A percentile compares a stretch with the other conserved stretches of the same genome.
phyloP scores from a whole-genome alignment of 495 filamentous ascomycete species.

The Penicillium lagena region DNA sequence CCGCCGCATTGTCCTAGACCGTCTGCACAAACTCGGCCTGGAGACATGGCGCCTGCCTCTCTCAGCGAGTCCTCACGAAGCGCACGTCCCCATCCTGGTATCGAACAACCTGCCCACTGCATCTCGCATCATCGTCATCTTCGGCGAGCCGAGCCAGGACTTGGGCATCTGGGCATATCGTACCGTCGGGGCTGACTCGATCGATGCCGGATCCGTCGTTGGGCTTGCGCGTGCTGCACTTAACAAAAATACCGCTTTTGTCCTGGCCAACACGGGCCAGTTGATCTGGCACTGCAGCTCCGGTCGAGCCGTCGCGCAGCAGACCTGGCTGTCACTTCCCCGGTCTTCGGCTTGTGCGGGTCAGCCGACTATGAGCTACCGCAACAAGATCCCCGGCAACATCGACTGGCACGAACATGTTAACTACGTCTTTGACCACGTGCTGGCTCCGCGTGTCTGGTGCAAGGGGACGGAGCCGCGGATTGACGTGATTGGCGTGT shows the following conservation, averaged over 20 bases:
- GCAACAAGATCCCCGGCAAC: constrained; percentile 55
- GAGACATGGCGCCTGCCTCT: constrained; percentile 53
- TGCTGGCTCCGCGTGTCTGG: constrained; percentile 39
- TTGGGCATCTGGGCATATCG: constrained; percentile 71
- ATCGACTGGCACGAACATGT: constrained; percentile 48
- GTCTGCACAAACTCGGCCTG: constrained; percentile 54
- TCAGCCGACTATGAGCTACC: constrained; percentile 19
- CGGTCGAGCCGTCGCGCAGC: constrained; percentile 45
- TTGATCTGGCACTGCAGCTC: constrained; percentile 59
- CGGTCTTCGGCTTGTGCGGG: constrained; percentile 47
- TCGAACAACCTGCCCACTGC: constrained; percentile 49
- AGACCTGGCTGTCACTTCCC: constrained; percentile 46
- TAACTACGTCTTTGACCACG: constrained; percentile 53
- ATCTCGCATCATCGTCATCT: constrained; percentile 63
- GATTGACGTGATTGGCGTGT: constrained; percentile 61
- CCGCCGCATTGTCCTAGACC: constrained; percentile 50
- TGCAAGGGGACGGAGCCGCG: constrained; percentile 25
- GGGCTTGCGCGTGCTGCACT: constrained; percentile 50
- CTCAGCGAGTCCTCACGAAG: constrained; percentile 30
- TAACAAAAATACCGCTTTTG: constrained; percentile 30
- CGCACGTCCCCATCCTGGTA: constrained; percentile 64
- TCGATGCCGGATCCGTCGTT: constrained; percentile 61
- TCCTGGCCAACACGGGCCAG: constrained; percentile 70
- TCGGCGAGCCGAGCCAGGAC: constrained; percentile 65
- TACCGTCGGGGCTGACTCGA: constrained; percentile 48